Evolutionary conservation across 805 yeast genomes (phyloP).

Genomic region (Starmerella scarabaei): DNA sequence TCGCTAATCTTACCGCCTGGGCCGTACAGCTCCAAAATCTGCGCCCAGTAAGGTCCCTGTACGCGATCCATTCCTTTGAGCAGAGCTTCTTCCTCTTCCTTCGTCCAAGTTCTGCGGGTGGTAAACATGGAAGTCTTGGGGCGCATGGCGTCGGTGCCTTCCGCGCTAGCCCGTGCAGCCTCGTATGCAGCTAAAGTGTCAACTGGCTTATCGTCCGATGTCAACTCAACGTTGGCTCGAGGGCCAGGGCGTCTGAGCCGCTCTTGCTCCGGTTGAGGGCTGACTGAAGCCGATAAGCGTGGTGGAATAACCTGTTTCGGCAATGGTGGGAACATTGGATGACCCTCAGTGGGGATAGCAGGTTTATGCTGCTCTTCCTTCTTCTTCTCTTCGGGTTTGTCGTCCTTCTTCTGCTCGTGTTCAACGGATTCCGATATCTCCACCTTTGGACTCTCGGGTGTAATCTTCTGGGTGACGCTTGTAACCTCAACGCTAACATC

Average conservation of each 20-base stretch:
- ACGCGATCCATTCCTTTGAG: conserved; percentile 58
- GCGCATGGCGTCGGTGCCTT: conserved; percentile 19
- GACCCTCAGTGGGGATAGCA: conserved; percentile 10
- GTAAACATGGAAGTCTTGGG: conserved; percentile 19
- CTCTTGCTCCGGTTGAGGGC: not conserved
- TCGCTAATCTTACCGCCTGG: conserved; percentile 85
- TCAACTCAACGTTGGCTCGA: conserved; percentile 5
- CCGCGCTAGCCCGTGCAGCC: conserved; percentile 21
- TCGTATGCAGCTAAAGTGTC: conserved; percentile 23
- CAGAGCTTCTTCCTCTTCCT: conserved; percentile 76
- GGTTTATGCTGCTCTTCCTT: not conserved
- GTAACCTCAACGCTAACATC: not conserved
- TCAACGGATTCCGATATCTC: not conserved
- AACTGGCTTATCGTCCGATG: conserved; percentile 3
- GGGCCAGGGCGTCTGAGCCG: conserved; percentile 8
- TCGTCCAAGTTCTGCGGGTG: conserved; percentile 66
- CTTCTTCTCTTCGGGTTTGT: not conserved
- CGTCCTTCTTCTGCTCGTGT: not conserved
- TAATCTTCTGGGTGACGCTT: not conserved
- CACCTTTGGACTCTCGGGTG: not conserved
- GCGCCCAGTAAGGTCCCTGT: conserved; percentile 90
- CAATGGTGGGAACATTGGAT: conserved; percentile 17
- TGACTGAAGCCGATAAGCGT: not conserved
- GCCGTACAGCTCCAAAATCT: conserved; percentile 79
- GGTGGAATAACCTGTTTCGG: conserved; percentile 18